phyloP scores from a whole-genome alignment of 176 grass and related monocot genomes.

The Zoysia pacifica region DNA sequence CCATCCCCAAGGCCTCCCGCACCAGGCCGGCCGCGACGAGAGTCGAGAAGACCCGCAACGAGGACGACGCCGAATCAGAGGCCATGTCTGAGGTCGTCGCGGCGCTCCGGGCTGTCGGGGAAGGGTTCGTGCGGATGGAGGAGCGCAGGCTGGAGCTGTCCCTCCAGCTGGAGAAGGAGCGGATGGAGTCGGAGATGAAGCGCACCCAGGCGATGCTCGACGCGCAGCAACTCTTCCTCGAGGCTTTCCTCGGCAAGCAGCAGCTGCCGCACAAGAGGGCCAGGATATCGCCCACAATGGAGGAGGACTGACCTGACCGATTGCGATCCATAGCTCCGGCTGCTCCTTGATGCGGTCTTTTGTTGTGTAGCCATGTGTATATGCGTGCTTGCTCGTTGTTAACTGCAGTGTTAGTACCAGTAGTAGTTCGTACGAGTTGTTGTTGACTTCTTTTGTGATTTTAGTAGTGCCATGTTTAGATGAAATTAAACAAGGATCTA shows the following conservation, averaged over 20 bases:
- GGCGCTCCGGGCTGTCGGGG: constrained; percentile 66
- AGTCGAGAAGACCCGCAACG: constrained; percentile 29
- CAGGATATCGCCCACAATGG: constrained; percentile 51
- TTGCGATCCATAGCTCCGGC: background rate
- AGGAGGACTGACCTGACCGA: constrained; percentile 41
- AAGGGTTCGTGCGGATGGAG: constrained; percentile 84
- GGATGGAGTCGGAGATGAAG: constrained; percentile 92
- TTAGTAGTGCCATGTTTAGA: constrained; percentile 29
- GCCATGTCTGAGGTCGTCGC: constrained; percentile 62
- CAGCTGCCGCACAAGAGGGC: constrained; percentile 62
- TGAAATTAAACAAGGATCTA: background rate
- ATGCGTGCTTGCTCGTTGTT: constrained; percentile 33
- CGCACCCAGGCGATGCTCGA: constrained; percentile 91
- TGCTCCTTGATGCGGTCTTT: background rate
- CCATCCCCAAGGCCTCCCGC: constrained; percentile 83
- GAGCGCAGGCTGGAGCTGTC: constrained; percentile 86
- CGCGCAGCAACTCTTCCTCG: constrained; percentile 77
- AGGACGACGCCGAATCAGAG: constrained; percentile 51
- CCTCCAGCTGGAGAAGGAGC: constrained; percentile 80
- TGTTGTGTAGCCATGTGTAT: constrained; percentile 16
- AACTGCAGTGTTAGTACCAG: constrained; percentile 22
- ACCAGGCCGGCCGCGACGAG: constrained; percentile 33
- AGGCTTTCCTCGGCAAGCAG: constrained; percentile 66
- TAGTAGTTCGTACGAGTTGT: background rate
- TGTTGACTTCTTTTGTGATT: constrained; percentile 39